These are phyloP conservation scores for Aurantiochytrium sp. DNA, from an alignment of 108 stramenopile genomes.

Conservation along the genomic window DNA sequence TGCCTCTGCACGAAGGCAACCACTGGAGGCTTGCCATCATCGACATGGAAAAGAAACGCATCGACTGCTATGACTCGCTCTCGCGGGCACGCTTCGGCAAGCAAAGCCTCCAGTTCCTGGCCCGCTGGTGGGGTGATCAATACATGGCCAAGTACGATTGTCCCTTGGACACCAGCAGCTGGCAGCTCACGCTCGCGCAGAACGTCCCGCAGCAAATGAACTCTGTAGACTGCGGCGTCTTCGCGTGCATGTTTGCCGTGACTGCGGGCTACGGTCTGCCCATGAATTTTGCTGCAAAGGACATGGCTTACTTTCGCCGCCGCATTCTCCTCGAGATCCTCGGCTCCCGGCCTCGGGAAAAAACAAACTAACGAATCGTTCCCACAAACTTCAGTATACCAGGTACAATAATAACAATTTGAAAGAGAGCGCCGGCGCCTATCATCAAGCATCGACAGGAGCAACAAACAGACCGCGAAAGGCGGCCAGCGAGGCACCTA, in stretches of 20 bases:
- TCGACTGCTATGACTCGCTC: background rate
- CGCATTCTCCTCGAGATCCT: background rate
- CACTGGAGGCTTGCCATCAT: background rate
- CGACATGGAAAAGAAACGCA: background rate
- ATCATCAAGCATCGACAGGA: too few relatives aligned
- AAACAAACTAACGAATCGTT: too few relatives aligned
- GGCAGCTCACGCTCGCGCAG: background rate
- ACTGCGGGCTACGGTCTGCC: background rate
- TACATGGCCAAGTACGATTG: background rate
- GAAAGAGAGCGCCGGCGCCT: too few relatives aligned
- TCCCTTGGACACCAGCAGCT: too few relatives aligned
- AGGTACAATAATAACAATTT: too few relatives aligned
- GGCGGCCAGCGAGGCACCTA: too few relatives aligned
- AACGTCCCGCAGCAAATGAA: background rate
- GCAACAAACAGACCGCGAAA: too few relatives aligned
- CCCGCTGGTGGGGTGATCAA: background rate
- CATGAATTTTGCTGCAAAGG: background rate
- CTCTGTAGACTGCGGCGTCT: background rate
- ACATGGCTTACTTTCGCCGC: background rate
- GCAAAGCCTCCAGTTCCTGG: background rate
- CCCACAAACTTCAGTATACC: too few relatives aligned
- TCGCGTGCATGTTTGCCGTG: background rate
- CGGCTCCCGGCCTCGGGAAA: too few relatives aligned
- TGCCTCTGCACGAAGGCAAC: background rate
- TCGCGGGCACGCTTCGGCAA: background rate